A percentile compares a stretch with the other conserved stretches of the same genome.
Conservation (phyloP, 257 asterid species). For the Cruciata laevipes region DNA sequence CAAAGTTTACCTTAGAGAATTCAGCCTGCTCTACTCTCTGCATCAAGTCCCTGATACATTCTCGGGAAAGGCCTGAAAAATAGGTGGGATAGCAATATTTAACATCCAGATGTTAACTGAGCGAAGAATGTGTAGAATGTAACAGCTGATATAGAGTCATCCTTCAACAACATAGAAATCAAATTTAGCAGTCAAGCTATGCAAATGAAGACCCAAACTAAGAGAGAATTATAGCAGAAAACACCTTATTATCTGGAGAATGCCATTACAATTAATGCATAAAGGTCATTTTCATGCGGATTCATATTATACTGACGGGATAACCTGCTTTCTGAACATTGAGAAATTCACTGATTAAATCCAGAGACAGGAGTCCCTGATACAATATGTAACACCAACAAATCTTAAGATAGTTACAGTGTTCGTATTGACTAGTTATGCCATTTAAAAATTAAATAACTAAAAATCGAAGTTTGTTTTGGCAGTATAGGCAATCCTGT, state of each 20-base stretch:
- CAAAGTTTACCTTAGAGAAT: conserved; percentile 51
- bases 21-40: conserved; percentile 65
- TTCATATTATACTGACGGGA: not conserved
- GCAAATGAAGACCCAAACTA: not conserved
- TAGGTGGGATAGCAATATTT: conserved; percentile 1
- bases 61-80: conserved; percentile 68
- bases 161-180: not conserved
- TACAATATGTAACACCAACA: not conserved
- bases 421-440: not conserved
- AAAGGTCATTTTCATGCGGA: not conserved
- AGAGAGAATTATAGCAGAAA: not conserved
- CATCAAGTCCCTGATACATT: conserved; percentile 76
- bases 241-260: not conserved
- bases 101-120: not conserved
- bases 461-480: not conserved
- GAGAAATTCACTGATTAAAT: not conserved
- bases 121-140: not conserved
- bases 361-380: not conserved
- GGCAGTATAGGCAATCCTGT: not conserved
- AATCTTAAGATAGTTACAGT: not conserved
- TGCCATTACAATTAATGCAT: not conserved
- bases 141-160: not conserved
- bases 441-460: not conserved
- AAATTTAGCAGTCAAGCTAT: not conserved
- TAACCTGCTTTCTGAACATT: not conserved